Percentiles rank a stretch among this genome's conserved stretches.
phyloP scores from a whole-genome alignment of 768 basidiomycete genomes.

The Russula vinacea region DNA sequence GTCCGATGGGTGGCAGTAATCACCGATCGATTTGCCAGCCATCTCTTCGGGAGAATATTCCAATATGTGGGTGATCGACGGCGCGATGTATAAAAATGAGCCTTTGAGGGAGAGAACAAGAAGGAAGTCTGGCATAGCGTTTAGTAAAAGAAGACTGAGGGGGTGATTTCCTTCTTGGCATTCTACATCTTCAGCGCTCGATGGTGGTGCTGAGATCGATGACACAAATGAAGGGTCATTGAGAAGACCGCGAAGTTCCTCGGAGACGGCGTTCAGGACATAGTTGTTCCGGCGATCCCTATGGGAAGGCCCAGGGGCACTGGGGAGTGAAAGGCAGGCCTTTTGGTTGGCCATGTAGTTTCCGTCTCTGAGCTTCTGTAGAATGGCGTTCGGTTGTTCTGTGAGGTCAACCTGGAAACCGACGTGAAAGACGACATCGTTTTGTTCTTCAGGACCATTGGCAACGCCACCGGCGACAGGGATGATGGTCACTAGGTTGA shows the following conservation, averaged over 20 bases:
- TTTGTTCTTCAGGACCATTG: constrained; percentile 50
- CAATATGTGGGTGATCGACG: constrained; percentile 69
- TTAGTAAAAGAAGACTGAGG: constrained; percentile 59
- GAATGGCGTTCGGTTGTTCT: constrained; percentile 79
- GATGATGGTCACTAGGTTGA: constrained; percentile 89
- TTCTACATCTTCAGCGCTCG: constrained; percentile 31
- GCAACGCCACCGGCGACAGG: constrained; percentile 65
- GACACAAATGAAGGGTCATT: constrained; percentile 47
- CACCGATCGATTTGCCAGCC: constrained; percentile 69
- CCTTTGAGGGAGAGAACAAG: constrained; percentile 93
- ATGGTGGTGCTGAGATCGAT: constrained; percentile 33
- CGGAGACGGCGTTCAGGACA: constrained; percentile 44
- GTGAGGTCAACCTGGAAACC: constrained; percentile 96
- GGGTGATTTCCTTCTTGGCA: constrained; percentile 43
- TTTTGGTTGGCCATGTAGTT: constrained; percentile 68
- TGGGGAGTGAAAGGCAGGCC: constrained; percentile 27
- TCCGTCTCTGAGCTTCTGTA: constrained; percentile 76
- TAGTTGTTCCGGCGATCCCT: constrained; percentile 38
- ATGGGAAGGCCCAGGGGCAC: constrained; percentile 27
- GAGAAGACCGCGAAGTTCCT: constrained; percentile 50
- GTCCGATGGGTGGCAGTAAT: constrained; percentile 87
- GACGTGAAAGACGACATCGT: constrained; percentile 80
- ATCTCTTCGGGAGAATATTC: constrained; percentile 87
- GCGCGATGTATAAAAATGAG: constrained; percentile 87
- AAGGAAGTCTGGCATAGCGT: constrained; percentile 71